These are phyloP conservation scores for Neurospora crassa DNA, from an alignment of 2,329 filamentous ascomycete species.

Conservation along the genomic window DNA sequence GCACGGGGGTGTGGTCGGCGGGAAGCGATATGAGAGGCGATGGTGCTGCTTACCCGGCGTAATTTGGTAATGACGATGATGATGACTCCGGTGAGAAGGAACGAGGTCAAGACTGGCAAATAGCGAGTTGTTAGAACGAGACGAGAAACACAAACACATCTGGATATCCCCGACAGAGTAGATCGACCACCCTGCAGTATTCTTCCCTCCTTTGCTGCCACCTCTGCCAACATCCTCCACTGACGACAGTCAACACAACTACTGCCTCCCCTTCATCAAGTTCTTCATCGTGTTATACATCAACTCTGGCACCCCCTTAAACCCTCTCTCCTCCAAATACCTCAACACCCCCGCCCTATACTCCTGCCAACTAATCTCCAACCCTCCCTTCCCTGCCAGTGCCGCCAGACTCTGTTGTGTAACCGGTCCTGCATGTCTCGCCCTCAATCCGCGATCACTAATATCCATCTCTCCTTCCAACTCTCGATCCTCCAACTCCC, in stretches of 20 bases:
- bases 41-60: slow-evolving; percentile 54
- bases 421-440: slow-evolving; percentile 55
- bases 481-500: slow-evolving; percentile 47
- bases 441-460: slow-evolving; percentile 28
- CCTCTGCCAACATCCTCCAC: background rate
- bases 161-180: background rate
- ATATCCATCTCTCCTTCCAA: slow-evolving; percentile 34
- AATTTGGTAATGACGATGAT: slow-evolving; percentile 1
- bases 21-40: slow-evolving; percentile 86
- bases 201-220: background rate
- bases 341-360: slow-evolving; percentile 65
- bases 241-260: background rate
- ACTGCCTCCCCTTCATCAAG: slow-evolving; percentile 27
- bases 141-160: background rate
- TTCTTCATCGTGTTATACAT: slow-evolving; percentile 78
- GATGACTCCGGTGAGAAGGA: background rate
- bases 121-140: background rate
- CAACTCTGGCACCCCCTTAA: slow-evolving; percentile 57
- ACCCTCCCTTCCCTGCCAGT: slow-evolving; percentile 56
- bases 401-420: slow-evolving; percentile 55
- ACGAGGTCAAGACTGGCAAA: background rate
- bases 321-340: slow-evolving; percentile 54
- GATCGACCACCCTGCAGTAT: background rate
- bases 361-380: slow-evolving; percentile 59
- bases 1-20: slow-evolving; percentile 68